Conservation (phyloP, 495 filamentous ascomycete species). For the Penicillium fimorum region DNA sequence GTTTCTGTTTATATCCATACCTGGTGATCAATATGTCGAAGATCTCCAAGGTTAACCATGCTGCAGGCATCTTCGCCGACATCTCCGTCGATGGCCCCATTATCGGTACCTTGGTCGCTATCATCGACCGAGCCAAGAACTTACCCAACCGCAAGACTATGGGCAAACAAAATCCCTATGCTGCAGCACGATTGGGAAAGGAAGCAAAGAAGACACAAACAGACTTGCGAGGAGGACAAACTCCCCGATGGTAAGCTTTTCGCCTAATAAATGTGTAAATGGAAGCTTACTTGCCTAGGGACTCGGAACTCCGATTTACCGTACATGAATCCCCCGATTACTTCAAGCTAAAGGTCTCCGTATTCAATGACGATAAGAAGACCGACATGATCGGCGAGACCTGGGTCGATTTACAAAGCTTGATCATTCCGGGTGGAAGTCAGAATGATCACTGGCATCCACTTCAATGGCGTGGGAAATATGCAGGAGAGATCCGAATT, state of each 20-base stretch:
- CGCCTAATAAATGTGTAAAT: not conserved
- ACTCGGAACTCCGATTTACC: constrained; percentile 92
- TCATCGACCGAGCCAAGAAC: constrained; percentile 93
- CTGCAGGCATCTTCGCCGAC: constrained; percentile 93
- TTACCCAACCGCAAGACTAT: constrained; percentile 93
- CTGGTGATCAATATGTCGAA: constrained; percentile 20
- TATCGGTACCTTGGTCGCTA: constrained; percentile 87
- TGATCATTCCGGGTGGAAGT: constrained; percentile 82
- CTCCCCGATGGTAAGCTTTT: constrained; percentile 78
- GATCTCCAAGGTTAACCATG: constrained; percentile 56
- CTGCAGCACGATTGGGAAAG: constrained; percentile 89
- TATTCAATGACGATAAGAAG: constrained; percentile 97
- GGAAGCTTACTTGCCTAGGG: constrained; percentile 57
- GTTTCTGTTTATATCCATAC: not conserved
- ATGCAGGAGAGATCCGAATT: constrained; percentile 90
- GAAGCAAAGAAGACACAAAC: constrained; percentile 97
- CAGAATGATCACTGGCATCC: constrained; percentile 91
- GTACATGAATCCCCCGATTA: constrained; percentile 98
- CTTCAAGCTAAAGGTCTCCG: constrained; percentile 85
- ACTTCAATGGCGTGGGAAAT: constrained; percentile 83
- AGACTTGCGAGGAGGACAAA: constrained; percentile 92
- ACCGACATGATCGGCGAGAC: constrained; percentile 94
- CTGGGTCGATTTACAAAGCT: constrained; percentile 77
- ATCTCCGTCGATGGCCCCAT: constrained; percentile 92
- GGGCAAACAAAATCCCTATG: constrained; percentile 98